A percentile compares a stretch with the other conserved stretches of the same genome.
phyloP scores from a whole-genome alignment of 2,329 filamentous ascomycete species.

The Diplocarpon mali region DNA sequence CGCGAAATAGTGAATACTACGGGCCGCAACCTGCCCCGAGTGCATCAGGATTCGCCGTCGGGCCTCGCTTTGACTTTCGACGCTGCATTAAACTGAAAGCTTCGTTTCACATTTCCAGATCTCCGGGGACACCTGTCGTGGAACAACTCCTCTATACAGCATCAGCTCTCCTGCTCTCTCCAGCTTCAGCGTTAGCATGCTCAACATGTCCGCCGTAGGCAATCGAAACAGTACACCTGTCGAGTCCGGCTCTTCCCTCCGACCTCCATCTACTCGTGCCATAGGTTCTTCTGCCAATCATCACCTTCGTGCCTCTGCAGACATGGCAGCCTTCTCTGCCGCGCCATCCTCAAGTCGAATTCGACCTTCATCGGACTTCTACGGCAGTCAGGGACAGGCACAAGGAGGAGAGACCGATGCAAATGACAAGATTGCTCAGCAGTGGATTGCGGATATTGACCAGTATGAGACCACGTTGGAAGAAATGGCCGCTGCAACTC shows the following conservation, averaged over 20 bases:
- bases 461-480: slow-evolving; percentile 98
- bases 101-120: slow-evolving; percentile 23
- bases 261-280: slow-evolving; percentile 68
- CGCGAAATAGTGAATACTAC: slow-evolving; percentile 30
- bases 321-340: slow-evolving; percentile 74
- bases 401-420: slow-evolving; percentile 67
- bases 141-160: slow-evolving; percentile 10
- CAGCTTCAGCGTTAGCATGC: slow-evolving; percentile 30
- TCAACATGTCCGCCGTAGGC: slow-evolving; percentile 56
- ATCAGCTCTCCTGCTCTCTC: slow-evolving; percentile 10
- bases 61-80: slow-evolving; percentile 19
- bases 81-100: slow-evolving; percentile 18
- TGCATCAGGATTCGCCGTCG: slow-evolving; percentile 10
- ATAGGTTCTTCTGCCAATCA: slow-evolving; percentile 61
- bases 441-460: slow-evolving; percentile 98
- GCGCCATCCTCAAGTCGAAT: slow-evolving; percentile 67
- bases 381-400: slow-evolving; percentile 58
- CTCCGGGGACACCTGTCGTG: slow-evolving; percentile 13
- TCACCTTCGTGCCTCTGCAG: slow-evolving; percentile 86
- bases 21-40: slow-evolving; percentile 27
- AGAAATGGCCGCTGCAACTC: slow-evolving; percentile 97
- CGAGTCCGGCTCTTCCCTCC: slow-evolving; percentile 74
- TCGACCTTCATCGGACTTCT: slow-evolving; percentile 90
- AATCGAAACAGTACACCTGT: slow-evolving; percentile 92
- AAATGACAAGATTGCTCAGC: slow-evolving; percentile 87